Conservation (phyloP, 371 early-diverging fungal genomes). For the Mortierella sp. region DNA sequence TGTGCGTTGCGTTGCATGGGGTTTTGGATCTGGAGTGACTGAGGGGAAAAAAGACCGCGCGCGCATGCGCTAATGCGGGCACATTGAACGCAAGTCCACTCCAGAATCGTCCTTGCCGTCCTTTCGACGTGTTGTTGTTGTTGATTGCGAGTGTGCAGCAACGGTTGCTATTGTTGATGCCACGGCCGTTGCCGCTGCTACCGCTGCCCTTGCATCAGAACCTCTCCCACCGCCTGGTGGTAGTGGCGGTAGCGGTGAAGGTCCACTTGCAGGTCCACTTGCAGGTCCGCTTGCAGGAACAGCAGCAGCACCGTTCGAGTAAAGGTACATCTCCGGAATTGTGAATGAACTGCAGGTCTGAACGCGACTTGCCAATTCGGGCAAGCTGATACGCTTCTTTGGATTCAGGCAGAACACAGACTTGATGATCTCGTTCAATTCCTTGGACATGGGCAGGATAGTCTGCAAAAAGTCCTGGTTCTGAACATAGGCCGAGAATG, state of each 20-base stretch:
- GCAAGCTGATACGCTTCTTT: slow-evolving; percentile 70
- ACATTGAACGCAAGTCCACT: slow-evolving; percentile 22
- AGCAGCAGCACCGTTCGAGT: background rate
- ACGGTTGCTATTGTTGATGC: background rate
- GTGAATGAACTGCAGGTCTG: slow-evolving; percentile 70
- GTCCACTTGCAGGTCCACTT: no score
- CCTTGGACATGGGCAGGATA: slow-evolving; percentile 76
- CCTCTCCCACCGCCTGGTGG: no score
- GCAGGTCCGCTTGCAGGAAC: no score
- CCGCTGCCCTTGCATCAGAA: background rate
- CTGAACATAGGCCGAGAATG: slow-evolving; percentile 74
- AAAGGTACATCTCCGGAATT: slow-evolving; percentile 4
- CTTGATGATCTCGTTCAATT: slow-evolving; percentile 77
- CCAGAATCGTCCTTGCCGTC: slow-evolving; percentile 38
- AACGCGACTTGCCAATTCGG: slow-evolving; percentile 68
- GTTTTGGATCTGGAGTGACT: no score
- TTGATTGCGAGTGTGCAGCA: background rate
- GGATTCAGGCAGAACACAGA: slow-evolving; percentile 81
- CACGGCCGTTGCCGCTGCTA: background rate
- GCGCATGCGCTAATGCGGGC: slow-evolving; percentile 13
- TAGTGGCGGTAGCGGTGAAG: no score
- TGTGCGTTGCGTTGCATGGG: no score
- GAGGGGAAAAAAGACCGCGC: background rate
- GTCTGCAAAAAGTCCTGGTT: slow-evolving; percentile 69
- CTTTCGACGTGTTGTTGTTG: slow-evolving; percentile 2